Base-by-base conservation (phyloP, 2,329 filamentous ascomycete species). In the Trichoderma brevicompactum region DNA sequence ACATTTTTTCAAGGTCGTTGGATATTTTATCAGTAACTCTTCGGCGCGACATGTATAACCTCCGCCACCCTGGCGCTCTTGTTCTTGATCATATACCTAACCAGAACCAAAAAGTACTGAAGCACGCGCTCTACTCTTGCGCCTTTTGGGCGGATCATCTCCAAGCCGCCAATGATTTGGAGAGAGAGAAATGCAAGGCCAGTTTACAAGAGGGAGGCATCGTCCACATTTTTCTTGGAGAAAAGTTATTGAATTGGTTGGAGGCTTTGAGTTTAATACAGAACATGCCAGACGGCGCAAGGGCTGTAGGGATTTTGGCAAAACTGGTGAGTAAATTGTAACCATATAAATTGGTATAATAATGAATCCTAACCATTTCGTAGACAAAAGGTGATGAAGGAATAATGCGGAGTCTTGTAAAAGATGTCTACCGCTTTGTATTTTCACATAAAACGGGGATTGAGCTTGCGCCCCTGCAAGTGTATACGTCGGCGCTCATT, bases 161-260 rank as follows among this genome's bases (percentile, higher is more conserved):
- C 2, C 6, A 49, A 38, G 32, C 15, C 49, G 59, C 32, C 23
- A 28, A 28, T 34, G 28, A 50, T 4, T 7, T 12, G 10, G 19
- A 41, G 2, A 9, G 7, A 15, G 44, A 41, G 7, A 17, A 19
- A 32, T 7, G 13, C 6, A 13, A 38, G 32, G 32, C 17, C 12
- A 55, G 52, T n/a, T 7, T 52, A 15, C 43, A 34, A 23, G 40
- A 56, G 13, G 36, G 19, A 10, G 54, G 54, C 7, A 17, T 56
- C 2, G 72, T 75, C 5, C 59, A 75, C 59, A n/a, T 23, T 4
- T 81, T 82, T 64, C 65, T 81, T 4, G 52, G 71, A 64, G 61
- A 70, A 10, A 74, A 78, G 15, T 74, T 74, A 50, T 72, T 82
- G 0, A 73, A 81, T 60, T 82, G 78, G 79, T 70, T 83, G 3